These are phyloP conservation scores for Papiliotrema terrestris DNA, from an alignment of 1,284 basidiomycete species.

Conservation along the genomic window DNA sequence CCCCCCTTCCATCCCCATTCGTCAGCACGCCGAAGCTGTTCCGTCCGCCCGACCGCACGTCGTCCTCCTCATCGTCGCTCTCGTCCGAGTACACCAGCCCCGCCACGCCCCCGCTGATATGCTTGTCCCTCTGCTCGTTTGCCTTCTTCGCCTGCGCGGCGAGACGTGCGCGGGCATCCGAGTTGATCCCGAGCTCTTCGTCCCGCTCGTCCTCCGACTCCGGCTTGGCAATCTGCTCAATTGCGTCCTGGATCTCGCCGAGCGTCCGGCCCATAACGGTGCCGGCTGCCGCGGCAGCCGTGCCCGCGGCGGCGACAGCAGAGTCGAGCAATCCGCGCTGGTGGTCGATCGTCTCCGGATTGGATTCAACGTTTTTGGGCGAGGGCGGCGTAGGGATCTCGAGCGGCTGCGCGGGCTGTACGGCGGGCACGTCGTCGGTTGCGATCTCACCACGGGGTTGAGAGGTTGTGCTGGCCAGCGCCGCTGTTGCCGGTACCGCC, in stretches of 20 bases:
- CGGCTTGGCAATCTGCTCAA: constrained; percentile 61
- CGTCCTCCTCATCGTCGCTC: constrained; percentile 49
- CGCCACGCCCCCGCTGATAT: constrained; percentile 34
- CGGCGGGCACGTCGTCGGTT: neutral
- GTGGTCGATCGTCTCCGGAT: neutral
- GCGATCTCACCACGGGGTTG: neutral
- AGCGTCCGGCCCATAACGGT: constrained; percentile 75
- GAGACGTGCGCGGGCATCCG: constrained; percentile 60
- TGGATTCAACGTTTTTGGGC: neutral
- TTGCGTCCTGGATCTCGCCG: constrained; percentile 81
- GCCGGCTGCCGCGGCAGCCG: constrained; percentile 11
- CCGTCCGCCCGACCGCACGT: no score
- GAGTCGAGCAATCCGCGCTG: neutral
- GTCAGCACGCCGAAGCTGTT: neutral
- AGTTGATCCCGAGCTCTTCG: constrained; percentile 59
- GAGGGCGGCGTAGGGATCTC: neutral
- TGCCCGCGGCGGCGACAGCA: constrained; percentile 13
- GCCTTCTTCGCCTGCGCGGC: constrained; percentile 63
- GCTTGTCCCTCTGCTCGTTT: constrained; percentile 55
- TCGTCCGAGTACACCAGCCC: constrained; percentile 49
- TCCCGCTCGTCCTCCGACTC: constrained; percentile 41
- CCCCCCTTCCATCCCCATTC: neutral
- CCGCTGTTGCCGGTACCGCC: neutral
- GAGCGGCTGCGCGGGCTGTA: neutral
- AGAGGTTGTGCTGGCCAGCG: no score